Conservation (phyloP, 306 rosid genomes). For the Astragalus membranaceus region DNA sequence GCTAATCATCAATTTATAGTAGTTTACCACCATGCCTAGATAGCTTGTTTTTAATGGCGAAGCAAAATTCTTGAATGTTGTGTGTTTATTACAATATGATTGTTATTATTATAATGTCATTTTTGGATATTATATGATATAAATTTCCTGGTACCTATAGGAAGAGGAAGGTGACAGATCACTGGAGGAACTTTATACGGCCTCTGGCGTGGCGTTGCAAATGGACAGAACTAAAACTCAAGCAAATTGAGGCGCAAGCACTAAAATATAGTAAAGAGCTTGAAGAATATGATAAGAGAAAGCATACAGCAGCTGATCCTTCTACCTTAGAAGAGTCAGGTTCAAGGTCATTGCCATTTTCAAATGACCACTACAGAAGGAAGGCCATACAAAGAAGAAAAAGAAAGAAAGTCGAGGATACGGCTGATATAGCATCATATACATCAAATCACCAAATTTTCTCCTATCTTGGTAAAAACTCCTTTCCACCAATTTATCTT, state of each 20-base stretch:
- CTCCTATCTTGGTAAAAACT: slow-evolving; percentile 67
- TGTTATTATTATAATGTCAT: not conserved
- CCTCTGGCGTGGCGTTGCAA: slow-evolving; percentile 90
- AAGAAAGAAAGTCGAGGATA: slow-evolving; percentile 74
- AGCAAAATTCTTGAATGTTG: not conserved
- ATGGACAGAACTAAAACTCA: slow-evolving; percentile 82
- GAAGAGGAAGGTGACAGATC: slow-evolving; percentile 79
- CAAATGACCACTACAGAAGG: slow-evolving; percentile 26
- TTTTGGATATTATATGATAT: not conserved
- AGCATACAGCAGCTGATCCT: slow-evolving; percentile 32
- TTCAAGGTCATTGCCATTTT: slow-evolving; percentile 66
- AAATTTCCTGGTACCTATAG: slow-evolving; percentile 34
- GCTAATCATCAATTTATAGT: slow-evolving; percentile 5
- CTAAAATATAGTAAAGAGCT: slow-evolving; percentile 53
- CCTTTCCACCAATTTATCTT: slow-evolving; percentile 22
- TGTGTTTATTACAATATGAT: not conserved
- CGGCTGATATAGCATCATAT: slow-evolving; percentile 57
- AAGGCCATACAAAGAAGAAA: slow-evolving; percentile 57
- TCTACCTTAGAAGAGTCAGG: slow-evolving; percentile 38
- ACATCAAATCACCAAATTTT: slow-evolving; percentile 63
- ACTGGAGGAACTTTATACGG: slow-evolving; percentile 72
- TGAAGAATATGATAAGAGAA: slow-evolving; percentile 45
- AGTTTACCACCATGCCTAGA: not conserved
- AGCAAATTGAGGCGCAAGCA: slow-evolving; percentile 57
- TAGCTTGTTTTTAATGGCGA: slow-evolving; percentile 8